These are phyloP conservation scores for Penicillium maclennaniae DNA, from an alignment of 495 filamentous ascomycete genomes.

Conservation along the genomic window DNA sequence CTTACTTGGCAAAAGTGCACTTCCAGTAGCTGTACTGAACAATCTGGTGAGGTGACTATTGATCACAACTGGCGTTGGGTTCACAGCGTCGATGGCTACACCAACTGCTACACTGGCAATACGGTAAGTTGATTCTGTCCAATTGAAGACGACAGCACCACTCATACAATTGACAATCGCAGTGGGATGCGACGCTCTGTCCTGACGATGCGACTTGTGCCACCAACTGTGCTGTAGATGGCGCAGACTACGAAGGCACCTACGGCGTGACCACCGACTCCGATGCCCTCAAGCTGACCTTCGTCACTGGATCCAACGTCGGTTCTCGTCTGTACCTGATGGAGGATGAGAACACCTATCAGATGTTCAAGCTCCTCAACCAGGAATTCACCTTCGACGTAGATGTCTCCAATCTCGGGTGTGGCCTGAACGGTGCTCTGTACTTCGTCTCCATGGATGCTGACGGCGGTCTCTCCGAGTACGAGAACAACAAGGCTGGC, in stretches of 20 bases:
- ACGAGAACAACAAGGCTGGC: conserved; percentile 59
- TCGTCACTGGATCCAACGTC: conserved; percentile 50
- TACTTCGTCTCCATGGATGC: conserved; percentile 66
- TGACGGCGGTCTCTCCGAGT: conserved; percentile 53
- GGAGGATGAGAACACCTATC: conserved; percentile 51
- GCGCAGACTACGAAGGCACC: conserved; percentile 52
- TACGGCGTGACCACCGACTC: conserved; percentile 56
- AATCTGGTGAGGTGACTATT: conserved; percentile 53
- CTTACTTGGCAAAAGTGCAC: conserved; percentile 57
- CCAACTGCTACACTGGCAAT: conserved; percentile 64
- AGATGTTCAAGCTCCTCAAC: conserved; percentile 55
- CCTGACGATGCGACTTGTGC: conserved; percentile 52
- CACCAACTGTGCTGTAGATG: conserved; percentile 57
- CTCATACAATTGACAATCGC: conserved; percentile 11
- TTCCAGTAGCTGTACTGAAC: conserved; percentile 47
- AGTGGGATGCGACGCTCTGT: conserved; percentile 54
- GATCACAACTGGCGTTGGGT: conserved; percentile 66
- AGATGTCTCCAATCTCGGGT: conserved; percentile 60
- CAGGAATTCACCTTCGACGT: conserved; percentile 68
- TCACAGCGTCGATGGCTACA: conserved; percentile 46
- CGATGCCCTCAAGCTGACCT: conserved; percentile 50
- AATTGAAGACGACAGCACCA: neutral
- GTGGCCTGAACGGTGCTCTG: conserved; percentile 68
- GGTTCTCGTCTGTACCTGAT: conserved; percentile 61
- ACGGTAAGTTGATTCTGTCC: neutral